A percentile compares a stretch with the other conserved stretches of the same genome.
Evolutionary conservation across 2,329 filamentous ascomycete genomes (phyloP).

Genomic region (Alternaria gansuensis): DNA sequence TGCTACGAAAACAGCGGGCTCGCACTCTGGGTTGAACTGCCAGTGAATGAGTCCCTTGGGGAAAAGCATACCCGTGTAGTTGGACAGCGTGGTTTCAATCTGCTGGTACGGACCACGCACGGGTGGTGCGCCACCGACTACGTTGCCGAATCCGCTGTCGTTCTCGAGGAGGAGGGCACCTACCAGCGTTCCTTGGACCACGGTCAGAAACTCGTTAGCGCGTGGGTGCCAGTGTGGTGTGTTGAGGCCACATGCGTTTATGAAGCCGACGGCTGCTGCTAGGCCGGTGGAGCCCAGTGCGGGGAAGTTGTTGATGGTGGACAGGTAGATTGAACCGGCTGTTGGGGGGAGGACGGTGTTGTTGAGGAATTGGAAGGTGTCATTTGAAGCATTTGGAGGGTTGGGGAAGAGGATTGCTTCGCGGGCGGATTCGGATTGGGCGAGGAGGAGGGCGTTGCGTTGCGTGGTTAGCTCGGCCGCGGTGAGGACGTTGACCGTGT

Average conservation of each 20-base stretch:
- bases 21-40: conserved; percentile 55
- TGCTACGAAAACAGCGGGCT: conserved; percentile 52
- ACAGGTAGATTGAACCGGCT: conserved; percentile 61
- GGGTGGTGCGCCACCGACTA: conserved; percentile 31
- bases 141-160: conserved; percentile 33
- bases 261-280: conserved; percentile 62
- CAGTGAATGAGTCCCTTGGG: conserved; percentile 55
- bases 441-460: conserved; percentile 29
- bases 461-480: conserved; percentile 25
- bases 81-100: conserved; percentile 47
- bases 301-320: conserved; percentile 67
- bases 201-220: conserved; percentile 53
- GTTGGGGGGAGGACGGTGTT: conserved; percentile 48
- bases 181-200: conserved; percentile 49
- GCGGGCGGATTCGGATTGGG: conserved; percentile 26
- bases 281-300: conserved; percentile 63
- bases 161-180: conserved; percentile 54
- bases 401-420: conserved; percentile 32
- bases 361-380: conserved; percentile 37
- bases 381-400: conserved; percentile 29
- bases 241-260: conserved; percentile 63
- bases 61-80: conserved; percentile 54
- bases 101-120: conserved; percentile 34
- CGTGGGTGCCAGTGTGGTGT: conserved; percentile 55
- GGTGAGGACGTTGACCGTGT: conserved; percentile 30